Percentiles rank a stretch among this genome's conserved stretches.
These are phyloP conservation scores for Trypanosoma rangeli DNA, from an alignment of 208 protist genomes.

Conservation along the genomic window DNA sequence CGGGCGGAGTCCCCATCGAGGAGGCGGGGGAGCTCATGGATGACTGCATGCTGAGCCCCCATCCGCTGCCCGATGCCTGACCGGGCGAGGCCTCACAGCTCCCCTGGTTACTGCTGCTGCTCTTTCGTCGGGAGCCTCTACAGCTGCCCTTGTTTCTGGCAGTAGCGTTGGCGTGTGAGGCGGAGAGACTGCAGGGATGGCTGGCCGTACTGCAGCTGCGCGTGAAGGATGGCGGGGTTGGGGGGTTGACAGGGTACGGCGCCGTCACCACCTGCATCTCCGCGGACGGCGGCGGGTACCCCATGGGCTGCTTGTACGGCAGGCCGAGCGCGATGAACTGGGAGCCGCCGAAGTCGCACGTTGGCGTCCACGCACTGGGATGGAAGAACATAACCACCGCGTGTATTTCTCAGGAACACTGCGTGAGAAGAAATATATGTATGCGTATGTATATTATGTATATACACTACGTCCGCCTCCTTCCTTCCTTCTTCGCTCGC, in stretches of 20 bases:
- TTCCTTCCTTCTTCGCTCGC: not conserved
- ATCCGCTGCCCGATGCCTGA: not conserved
- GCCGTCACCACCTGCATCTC: not conserved
- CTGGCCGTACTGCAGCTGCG: not conserved
- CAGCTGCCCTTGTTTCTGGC: not conserved
- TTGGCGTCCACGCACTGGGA: not conserved
- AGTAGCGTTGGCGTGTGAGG: not conserved
- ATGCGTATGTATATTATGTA: not conserved
- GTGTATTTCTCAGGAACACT: not conserved
- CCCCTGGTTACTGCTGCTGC: not conserved
- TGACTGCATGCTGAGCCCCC: constrained; percentile 11
- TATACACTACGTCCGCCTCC: not conserved
- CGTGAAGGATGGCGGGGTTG: not conserved
- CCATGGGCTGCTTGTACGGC: not conserved
- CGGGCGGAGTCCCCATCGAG: constrained; percentile 8
- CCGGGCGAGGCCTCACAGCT: constrained; percentile 6
- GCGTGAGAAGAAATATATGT: not conserved
- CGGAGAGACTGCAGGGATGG: not conserved
- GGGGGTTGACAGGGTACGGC: not conserved
- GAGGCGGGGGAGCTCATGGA: constrained; percentile 8
- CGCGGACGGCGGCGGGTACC: not conserved
- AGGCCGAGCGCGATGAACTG: constrained; percentile 1
- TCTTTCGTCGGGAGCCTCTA: not conserved
- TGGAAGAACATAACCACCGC: constrained; percentile 1
- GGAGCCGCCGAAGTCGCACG: not conserved